Percentiles rank a stretch among this genome's conserved stretches.
Conservation (phyloP, 2,329 filamentous ascomycete genomes). For the Delphinella strobiligena region DNA sequence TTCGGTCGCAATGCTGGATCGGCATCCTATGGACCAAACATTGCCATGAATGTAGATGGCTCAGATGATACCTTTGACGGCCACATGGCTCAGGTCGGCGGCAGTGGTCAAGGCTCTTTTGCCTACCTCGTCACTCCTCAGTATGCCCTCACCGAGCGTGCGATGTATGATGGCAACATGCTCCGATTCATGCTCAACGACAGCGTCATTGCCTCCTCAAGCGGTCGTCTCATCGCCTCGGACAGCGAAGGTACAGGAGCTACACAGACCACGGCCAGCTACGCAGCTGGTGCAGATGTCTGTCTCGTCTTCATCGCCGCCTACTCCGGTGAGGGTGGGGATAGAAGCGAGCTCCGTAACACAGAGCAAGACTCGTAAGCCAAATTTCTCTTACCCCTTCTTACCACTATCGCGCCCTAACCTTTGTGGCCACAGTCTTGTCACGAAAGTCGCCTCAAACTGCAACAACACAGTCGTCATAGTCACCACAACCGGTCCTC, state of each 20-base stretch:
- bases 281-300: constrained; percentile 39
- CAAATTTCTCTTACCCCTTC: too few species aligned
- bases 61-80: constrained; percentile 26
- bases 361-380: constrained; percentile 24
- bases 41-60: constrained; percentile 28
- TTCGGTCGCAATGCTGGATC: constrained; percentile 39
- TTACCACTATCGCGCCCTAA: too few species aligned
- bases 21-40: constrained; percentile 33
- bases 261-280: constrained; percentile 9
- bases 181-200: constrained; percentile 17
- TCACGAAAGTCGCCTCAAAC: constrained; percentile 28
- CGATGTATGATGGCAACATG: constrained; percentile 12
- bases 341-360: constrained; percentile 31
- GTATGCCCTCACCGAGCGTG: constrained; percentile 16
- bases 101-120: constrained; percentile 29
- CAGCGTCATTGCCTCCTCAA: constrained; percentile 13
- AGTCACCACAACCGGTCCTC: constrained; percentile 25
- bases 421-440: constrained; percentile 19
- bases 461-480: constrained; percentile 41
- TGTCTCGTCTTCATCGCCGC: constrained; percentile 48
- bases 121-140: constrained; percentile 20
- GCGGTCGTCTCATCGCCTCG: constrained; percentile 44
- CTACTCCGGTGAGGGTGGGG: constrained; percentile 35
- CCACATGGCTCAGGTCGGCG: constrained; percentile 35
- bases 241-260: constrained; percentile 37